Base-by-base conservation (phyloP, 495 filamentous ascomycete genomes). In the Durotheca rogersii region DNA sequence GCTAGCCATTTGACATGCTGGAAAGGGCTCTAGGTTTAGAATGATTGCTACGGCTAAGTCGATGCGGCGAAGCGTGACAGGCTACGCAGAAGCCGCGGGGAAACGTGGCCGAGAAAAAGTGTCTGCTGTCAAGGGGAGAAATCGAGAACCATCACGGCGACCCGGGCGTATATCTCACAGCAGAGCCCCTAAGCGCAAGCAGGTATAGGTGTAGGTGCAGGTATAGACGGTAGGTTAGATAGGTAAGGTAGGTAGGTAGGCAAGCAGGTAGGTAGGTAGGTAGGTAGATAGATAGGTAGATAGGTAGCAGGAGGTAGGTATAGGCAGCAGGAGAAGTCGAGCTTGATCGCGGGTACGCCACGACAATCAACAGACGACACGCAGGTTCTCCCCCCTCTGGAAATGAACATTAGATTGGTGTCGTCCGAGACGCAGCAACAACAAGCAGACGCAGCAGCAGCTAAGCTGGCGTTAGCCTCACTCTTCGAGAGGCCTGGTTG, bases 1-100 rank as follows among this genome's bases (percentile, higher is more conserved):
- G 55, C 49, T 51, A 29, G 62, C 62, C 62, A 66, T 66, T 58
- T 60, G 58, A 60, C 62, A 66, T 66, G 52, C 56, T 60, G 31
- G 47, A 47, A 44, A 27, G 34, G 18, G 33, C 40, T 17, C 39
- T 46, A 30, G 45, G n/a, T n/a, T n/a, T n/a, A n/a, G n/a, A n/a
- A n/a, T n/a, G n/a, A n/a, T n/a, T n/a, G n/a, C n/a, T n/a, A n/a
- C n/a, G n/a, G n/a, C n/a, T n/a, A n/a, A n/a, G n/a, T n/a, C n/a
- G n/a, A n/a, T n/a, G n/a, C n/a, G n/a, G n/a, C n/a, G n/a, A n/a
- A n/a, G n/a, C n/a, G n/a, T n/a, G n/a, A n/a, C n/a, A n/a, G n/a
- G n/a, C n/a, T n/a, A n/a, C n/a, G n/a, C n/a, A n/a, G n/a, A n/a
- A n/a, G n/a, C n/a, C n/a, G n/a, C n/a, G n/a, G 41, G 44, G 49